Percentiles rank a stretch among this genome's conserved stretches.
phyloP scores from a whole-genome alignment of 75 land plant genomes.

The Sequoia sempervirens region DNA sequence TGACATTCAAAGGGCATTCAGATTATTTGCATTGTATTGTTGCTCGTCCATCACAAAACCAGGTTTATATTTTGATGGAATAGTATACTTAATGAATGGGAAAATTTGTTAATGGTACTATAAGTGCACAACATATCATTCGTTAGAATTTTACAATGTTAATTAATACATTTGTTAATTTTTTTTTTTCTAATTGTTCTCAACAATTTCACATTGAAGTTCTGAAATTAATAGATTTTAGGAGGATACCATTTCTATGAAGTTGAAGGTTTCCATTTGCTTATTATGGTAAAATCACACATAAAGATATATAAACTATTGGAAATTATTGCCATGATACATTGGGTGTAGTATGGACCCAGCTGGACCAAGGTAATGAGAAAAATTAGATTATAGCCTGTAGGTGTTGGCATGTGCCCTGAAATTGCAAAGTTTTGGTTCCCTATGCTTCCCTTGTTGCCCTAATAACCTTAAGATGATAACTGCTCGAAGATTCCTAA shows the following conservation, averaged over 20 bases:
- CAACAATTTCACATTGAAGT: too few relatives aligned
- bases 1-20: slow-evolving; percentile 74
- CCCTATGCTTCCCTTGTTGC: too few relatives aligned
- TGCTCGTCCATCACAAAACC: slow-evolving; percentile 59
- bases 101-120: not conserved
- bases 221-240: not conserved
- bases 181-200: not conserved
- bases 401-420: too few relatives aligned
- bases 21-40: slow-evolving; percentile 80
- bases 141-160: not conserved
- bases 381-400: not conserved
- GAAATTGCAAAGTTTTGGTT: too few relatives aligned
- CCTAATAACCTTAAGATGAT: too few relatives aligned
- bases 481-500: too few relatives aligned
- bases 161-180: not conserved
- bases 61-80: slow-evolving; percentile 34
- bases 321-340: not conserved
- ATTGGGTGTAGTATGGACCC: not conserved
- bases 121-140: not conserved
- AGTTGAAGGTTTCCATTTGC: not conserved
- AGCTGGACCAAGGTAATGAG: not conserved
- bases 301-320: too few relatives aligned
- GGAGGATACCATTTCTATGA: not conserved
- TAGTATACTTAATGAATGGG: not conserved
- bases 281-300: not conserved